phyloP scores from a whole-genome alignment of 306 rosid species.

The Acacia melanoxylon region DNA sequence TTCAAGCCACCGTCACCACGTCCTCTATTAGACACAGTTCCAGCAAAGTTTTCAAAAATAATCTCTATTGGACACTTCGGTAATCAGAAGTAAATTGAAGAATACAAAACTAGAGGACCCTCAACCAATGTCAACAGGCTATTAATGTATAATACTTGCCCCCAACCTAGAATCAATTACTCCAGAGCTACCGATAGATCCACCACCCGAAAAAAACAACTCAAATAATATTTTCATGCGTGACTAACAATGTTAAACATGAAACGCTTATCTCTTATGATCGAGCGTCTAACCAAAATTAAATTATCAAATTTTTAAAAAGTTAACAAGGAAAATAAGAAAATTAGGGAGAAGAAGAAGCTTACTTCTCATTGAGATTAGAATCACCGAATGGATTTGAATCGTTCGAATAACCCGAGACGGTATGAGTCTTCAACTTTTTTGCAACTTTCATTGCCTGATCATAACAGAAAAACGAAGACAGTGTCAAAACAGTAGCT shows the following conservation, averaged over 20 bases:
- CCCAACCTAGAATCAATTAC: not conserved
- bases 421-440: constrained; percentile 64
- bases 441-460: constrained; percentile 75
- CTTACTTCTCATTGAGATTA: constrained; percentile 86
- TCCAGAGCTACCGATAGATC: not conserved
- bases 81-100: constrained; percentile 6
- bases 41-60: not conserved
- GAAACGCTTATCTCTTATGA: not conserved
- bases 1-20: constrained; percentile 14
- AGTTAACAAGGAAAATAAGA: not conserved
- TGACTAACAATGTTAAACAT: not conserved
- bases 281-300: not conserved
- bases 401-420: constrained; percentile 86
- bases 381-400: constrained; percentile 96
- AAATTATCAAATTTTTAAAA: not conserved
- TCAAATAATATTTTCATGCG: not conserved
- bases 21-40: constrained; percentile 5
- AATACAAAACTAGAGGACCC: constrained; percentile 2
- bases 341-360: constrained; percentile 10
- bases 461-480: not conserved
- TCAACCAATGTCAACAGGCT: not conserved
- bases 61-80: not conserved
- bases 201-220: not conserved
- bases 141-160: not conserved
- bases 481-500: not conserved